These are phyloP conservation scores for Phytophthora macrochlamydospora DNA, from an alignment of 352 stramenopile genomes.

Conservation along the genomic window DNA sequence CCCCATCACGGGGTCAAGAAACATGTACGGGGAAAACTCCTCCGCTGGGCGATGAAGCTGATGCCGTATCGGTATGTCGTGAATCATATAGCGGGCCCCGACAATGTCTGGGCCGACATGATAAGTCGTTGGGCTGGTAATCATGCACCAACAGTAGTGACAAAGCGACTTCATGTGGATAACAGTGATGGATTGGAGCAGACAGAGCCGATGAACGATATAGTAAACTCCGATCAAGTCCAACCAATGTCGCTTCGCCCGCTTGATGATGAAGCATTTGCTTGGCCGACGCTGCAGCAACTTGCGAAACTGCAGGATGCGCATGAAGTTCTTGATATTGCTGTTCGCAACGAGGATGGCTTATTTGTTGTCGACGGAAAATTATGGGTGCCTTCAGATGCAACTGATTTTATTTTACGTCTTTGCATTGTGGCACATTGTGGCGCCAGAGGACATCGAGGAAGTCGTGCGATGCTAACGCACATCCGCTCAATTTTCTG, in stretches of 20 bases:
- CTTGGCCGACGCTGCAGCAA: neutral
- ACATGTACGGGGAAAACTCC: conserved; percentile 1
- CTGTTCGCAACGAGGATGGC: neutral
- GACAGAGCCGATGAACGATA: neutral
- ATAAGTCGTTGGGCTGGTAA: conserved; percentile 4
- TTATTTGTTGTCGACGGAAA: neutral
- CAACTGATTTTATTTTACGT: conserved; percentile 1
- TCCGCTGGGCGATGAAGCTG: neutral
- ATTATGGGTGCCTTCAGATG: neutral
- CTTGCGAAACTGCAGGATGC: conserved; percentile 9
- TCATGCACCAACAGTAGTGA: neutral
- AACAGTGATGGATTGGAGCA: neutral
- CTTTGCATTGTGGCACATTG: conserved; percentile 10
- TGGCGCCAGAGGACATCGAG: conserved; percentile 4
- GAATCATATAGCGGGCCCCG: conserved; percentile 1
- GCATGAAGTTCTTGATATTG: neutral
- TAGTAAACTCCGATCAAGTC: neutral
- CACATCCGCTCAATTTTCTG: conserved; percentile 5
- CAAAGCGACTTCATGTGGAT: neutral
- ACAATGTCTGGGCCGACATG: conserved; percentile 11
- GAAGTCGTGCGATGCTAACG: conserved; percentile 1
- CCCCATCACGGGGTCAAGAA: neutral
- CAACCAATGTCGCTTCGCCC: neutral
- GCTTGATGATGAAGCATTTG: neutral
- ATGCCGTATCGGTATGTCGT: conserved; percentile 4